phyloP scores from a whole-genome alignment of 805 yeast species.

The Wickerhamiella bombiphila region DNA sequence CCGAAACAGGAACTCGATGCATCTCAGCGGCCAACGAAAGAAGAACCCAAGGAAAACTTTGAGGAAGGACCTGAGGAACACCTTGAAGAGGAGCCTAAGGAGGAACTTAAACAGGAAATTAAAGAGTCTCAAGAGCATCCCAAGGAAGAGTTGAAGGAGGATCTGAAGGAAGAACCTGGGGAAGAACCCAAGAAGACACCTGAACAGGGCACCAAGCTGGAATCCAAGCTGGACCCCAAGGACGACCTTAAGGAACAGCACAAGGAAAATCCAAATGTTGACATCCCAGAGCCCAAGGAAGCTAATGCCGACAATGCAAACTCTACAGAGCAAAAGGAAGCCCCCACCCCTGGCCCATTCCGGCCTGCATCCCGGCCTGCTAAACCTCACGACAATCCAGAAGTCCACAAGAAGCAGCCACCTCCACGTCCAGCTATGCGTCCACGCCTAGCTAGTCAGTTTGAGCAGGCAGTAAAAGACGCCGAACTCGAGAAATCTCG shows the following conservation, averaged over 20 bases:
- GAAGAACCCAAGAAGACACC: neutral
- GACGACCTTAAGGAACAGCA: neutral
- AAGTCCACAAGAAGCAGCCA: constrained; percentile 3
- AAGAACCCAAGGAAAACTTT: neutral
- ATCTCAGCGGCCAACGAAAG: neutral
- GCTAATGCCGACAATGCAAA: neutral
- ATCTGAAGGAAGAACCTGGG: constrained; percentile 4
- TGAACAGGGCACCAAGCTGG: neutral
- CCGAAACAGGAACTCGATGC: neutral
- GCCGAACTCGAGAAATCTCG: constrained; percentile 10
- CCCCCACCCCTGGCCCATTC: neutral
- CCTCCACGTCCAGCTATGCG: constrained; percentile 12
- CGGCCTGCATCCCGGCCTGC: constrained; percentile 7
- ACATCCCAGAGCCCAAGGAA: constrained; percentile 1
- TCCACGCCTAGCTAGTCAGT: constrained; percentile 8
- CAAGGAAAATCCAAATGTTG: too few species aligned
- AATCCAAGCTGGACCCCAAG: neutral
- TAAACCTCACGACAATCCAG: constrained; percentile 4
- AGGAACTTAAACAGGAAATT: neutral
- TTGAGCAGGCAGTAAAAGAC: constrained; percentile 13
- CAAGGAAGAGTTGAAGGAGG: too few species aligned
- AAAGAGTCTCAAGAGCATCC: constrained; percentile 1
- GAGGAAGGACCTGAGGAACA: constrained; percentile 3
- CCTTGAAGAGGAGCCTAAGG: constrained; percentile 1
- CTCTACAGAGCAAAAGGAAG: neutral